Conservation (phyloP, 805 yeast species). For the Nakazawaea ambrosiae region DNA sequence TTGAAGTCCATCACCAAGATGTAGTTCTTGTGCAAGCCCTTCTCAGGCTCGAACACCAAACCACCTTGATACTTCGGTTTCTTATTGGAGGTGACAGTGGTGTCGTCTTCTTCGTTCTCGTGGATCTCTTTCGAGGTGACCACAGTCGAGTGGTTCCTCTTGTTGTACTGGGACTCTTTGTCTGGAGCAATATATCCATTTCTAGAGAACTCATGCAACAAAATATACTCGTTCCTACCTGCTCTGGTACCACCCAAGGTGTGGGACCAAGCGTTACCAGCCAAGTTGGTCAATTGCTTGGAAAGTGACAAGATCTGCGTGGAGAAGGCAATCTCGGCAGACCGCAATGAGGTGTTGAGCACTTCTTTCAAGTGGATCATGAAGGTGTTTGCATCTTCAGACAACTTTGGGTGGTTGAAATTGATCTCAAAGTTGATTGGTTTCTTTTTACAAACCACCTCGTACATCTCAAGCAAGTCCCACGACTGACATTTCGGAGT, state of each 20-base stretch:
- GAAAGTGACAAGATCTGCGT: slow-evolving; percentile 84
- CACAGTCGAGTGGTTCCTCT: slow-evolving; percentile 2
- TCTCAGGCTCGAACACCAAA: slow-evolving; percentile 92
- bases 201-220: slow-evolving; percentile 83
- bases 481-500: slow-evolving; percentile 90
- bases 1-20: slow-evolving; percentile 97
- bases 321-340: slow-evolving; percentile 74
- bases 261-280: slow-evolving; percentile 97
- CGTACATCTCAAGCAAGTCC: slow-evolving; percentile 90
- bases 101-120: slow-evolving; percentile 33
- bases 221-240: slow-evolving; percentile 89
- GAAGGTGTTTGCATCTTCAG: slow-evolving; percentile 60
- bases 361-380: slow-evolving; percentile 68
- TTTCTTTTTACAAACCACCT: slow-evolving; percentile 62
- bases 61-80: slow-evolving; percentile 88
- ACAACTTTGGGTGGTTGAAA: slow-evolving; percentile 56
- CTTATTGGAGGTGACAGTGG: slow-evolving; percentile 44
- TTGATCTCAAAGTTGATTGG: slow-evolving; percentile 65
- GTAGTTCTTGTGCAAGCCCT: slow-evolving; percentile 85
- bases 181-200: slow-evolving; percentile 86
- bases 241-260: slow-evolving; percentile 94
- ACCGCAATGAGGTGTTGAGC: slow-evolving; percentile 54
- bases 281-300: slow-evolving; percentile 83
- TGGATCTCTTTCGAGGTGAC: slow-evolving; percentile 25
- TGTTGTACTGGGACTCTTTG: slow-evolving; percentile 34